Evolutionary conservation across 2,329 filamentous ascomycete species (phyloP).

Genomic region (Colletotrichum tabaci): DNA sequence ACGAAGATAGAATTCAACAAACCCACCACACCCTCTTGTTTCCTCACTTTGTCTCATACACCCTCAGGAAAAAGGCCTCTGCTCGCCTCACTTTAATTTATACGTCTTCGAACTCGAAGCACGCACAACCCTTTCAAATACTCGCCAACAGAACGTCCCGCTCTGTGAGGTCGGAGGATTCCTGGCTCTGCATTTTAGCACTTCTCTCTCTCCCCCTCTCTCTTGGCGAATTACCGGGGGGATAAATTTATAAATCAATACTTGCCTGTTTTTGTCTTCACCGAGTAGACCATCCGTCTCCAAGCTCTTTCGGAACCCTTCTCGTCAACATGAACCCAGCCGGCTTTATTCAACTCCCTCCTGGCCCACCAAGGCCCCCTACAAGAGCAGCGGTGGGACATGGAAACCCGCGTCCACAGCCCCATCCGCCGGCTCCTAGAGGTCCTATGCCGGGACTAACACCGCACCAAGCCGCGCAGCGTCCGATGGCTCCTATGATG

Average conservation of each 20-base stretch:
- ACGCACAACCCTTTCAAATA: not conserved
- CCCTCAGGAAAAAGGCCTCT: conserved; percentile 18
- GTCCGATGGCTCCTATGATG: conserved; percentile 1
- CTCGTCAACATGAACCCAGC: conserved; percentile 28
- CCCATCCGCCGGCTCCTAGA: conserved; percentile 1
- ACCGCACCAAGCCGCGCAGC: not conserved
- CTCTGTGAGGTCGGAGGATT: conserved; percentile 2
- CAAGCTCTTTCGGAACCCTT: not conserved
- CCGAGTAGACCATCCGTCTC: not conserved
- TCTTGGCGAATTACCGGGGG: not conserved
- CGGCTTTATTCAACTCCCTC: conserved; percentile 12
- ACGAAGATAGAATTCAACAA: conserved; percentile 25
- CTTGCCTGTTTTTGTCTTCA: not conserved
- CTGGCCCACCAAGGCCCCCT: conserved; percentile 8
- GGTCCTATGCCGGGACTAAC: not conserved
- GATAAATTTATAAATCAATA: conserved; percentile 12
- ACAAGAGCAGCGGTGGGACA: conserved; percentile 1
- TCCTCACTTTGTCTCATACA: conserved; percentile 29
- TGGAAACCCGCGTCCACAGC: conserved; percentile 17
- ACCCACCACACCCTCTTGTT: conserved; percentile 29
- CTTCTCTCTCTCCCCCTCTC: too few species aligned
- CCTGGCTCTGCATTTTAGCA: conserved; percentile 7
- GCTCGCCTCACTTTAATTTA: conserved; percentile 38
- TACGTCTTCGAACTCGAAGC: conserved; percentile 4
- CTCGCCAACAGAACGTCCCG: not conserved